Evolutionary conservation across 345 rosid species (phyloP), one percentile per base, ranked within the genome.

Genomic region (Corymbia maculata): DNA sequence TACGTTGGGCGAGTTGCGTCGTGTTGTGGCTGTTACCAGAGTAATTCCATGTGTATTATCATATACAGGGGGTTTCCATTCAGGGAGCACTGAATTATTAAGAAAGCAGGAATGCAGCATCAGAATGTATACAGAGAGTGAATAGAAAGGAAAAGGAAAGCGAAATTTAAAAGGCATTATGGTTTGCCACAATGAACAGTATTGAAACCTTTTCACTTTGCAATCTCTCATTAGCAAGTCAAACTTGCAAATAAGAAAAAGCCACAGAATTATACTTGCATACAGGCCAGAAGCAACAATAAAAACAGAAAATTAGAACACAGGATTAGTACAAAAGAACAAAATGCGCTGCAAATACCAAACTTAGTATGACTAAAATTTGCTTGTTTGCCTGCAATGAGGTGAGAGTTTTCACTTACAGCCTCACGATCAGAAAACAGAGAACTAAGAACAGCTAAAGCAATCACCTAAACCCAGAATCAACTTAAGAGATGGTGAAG

Each of bases 21-120:
- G 94, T 57, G 99, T 97, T n/a, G 98, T 94, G 91, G 99, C 98
- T 80, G 98, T 93, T 88, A 95, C 98, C 85, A 97, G 92, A 79
- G 91, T 92, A 86, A 97, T 93, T 59, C 99, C 99, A 51, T 93
- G 93, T 51, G 90, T 92, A 57, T 97, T 97, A 89, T 97, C 98
- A 92, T 97, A 97, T 11, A 97, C 97, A n/a, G 98, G 97, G 82
- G 98, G 98, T 91, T 97, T 97, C 99, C 98, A 96, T 88, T 97
- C 99, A 4, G 98, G 92, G 88, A 97, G 98, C 87, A 97, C 98
- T 97, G 94, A 91, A 92, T 87, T 88, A 87, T 86, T 36, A 16
- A 87, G 52, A 79, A 52, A 44, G 53, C 61, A n/a, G 22, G 87
- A 86, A 86, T 4, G 79, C 75, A 86, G 55, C 28, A 88, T 88